Conservation (phyloP, 148 eudicot species). For the Rhododendron henanense region DNA sequence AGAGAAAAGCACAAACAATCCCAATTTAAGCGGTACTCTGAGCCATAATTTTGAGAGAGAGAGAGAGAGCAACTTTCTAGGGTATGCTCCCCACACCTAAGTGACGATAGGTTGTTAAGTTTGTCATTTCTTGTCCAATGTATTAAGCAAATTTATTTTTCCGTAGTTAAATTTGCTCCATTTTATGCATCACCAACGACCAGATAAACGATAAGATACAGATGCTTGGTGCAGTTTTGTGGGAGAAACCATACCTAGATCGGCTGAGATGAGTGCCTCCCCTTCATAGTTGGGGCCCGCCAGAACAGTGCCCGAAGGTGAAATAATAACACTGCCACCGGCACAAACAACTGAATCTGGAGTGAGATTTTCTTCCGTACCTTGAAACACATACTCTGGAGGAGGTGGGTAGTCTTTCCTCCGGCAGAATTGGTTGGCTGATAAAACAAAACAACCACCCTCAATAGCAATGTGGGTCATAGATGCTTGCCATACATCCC, state of each 20-base stretch:
- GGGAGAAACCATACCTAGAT: slow-evolving; percentile 49
- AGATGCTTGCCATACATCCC: slow-evolving; percentile 90
- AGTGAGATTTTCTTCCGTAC: slow-evolving; percentile 58
- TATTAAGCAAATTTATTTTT: not conserved
- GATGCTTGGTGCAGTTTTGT: not conserved
- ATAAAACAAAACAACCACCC: slow-evolving; percentile 91
- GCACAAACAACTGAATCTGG: slow-evolving; percentile 95
- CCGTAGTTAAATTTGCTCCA: not conserved
- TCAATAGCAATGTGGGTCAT: slow-evolving; percentile 96
- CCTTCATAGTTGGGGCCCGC: slow-evolving; percentile 93
- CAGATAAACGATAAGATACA: not conserved
- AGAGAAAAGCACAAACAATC: not conserved
- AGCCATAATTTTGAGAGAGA: not conserved
- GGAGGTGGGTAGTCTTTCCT: slow-evolving; percentile 93
- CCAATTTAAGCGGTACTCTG: not conserved
- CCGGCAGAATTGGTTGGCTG: slow-evolving; percentile 84
- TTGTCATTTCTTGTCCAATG: not conserved
- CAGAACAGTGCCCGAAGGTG: slow-evolving; percentile 79
- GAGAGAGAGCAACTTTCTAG: not conserved
- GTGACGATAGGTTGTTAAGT: not conserved
- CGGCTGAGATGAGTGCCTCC: slow-evolving; percentile 88
- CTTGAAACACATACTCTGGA: slow-evolving; percentile 66
- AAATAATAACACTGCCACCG: slow-evolving; percentile 90
- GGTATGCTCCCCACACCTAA: not conserved
- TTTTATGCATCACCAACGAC: not conserved